Base-by-base conservation (phyloP, 1,284 basidiomycete species). In the Apiotrichum porosum region DNA sequence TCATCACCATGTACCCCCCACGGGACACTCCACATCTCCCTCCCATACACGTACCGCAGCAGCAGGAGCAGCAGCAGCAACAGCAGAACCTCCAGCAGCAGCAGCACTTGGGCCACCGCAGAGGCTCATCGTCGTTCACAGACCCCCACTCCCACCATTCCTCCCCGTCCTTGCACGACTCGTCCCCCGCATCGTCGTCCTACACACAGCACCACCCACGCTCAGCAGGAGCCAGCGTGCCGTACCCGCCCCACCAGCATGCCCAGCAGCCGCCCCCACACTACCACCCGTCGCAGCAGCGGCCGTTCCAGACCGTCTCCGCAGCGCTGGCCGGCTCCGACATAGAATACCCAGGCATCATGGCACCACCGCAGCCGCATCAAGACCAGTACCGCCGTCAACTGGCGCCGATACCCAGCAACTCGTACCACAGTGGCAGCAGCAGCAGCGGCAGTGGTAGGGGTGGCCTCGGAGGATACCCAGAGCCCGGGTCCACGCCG, bases 271-370 rank as follows among this genome's bases (percentile, higher is more conserved):
- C n/a, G n/a, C n/a, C n/a, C n/a, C n/a, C n/a, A n/a, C n/a, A n/a
- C n/a, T n/a, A n/a, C n/a, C n/a, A n/a, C n/a, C n/a, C n/a, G n/a
- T n/a, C n/a, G n/a, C n/a, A n/a, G n/a, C n/a, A n/a, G n/a, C n/a
- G 44, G 8, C 52, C 47, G 6, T 49, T 45, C 32, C 36, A 23
- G 18, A 38, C 44, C 15, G 47, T 54, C 9, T 42, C 51, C 10
- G 49, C 52, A 8, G 52, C 52, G 2, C 13, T 51, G 3, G 52
- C 52, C 1, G 26, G 35, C 31, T 41, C 45, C 18, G 52, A 54
- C 38, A 42, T 51, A 4, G 49, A 48, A 42, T 51, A 54, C 39
- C 37, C 52, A 3, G 52, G 52, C 23, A 54, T 51, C 26, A 47
- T 54, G 44, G 35, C 42, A n/a, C 52, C 52, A 3, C 30, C 26